phyloP scores from a whole-genome alignment of 1,284 basidiomycete species.

The Lignosus rhinocerotis region DNA sequence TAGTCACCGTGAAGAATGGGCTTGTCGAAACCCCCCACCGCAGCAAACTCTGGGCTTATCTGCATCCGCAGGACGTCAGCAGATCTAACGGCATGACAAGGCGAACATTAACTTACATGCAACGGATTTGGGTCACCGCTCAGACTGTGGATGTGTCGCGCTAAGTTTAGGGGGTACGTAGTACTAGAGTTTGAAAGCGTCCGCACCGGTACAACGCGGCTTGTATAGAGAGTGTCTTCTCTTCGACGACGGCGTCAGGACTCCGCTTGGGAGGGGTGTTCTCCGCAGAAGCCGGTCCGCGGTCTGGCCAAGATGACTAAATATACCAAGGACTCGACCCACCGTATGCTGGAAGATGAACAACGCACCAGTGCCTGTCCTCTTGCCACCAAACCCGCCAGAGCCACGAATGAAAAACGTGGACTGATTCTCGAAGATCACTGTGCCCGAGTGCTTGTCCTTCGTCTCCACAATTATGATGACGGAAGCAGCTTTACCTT shows the following conservation, averaged over 20 bases:
- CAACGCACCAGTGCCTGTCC: slow-evolving; percentile 70
- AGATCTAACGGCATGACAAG: neutral
- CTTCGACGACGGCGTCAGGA: slow-evolving; percentile 85
- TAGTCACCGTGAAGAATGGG: slow-evolving; percentile 75
- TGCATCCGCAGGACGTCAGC: slow-evolving; percentile 29
- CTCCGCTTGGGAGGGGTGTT: slow-evolving; percentile 84
- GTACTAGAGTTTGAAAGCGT: neutral
- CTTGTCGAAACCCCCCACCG: slow-evolving; percentile 92
- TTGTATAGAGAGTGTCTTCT: slow-evolving; percentile 81
- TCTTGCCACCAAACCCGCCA: slow-evolving; percentile 95
- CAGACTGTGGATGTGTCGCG: slow-evolving; percentile 45
- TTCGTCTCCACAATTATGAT: slow-evolving; percentile 79
- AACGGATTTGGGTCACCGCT: slow-evolving; percentile 93
- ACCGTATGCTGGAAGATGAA: neutral
- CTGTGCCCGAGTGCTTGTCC: slow-evolving; percentile 76
- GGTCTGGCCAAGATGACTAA: slow-evolving; percentile 53
- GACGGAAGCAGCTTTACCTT: slow-evolving; percentile 91
- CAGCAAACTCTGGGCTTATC: slow-evolving; percentile 93
- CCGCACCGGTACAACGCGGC: slow-evolving; percentile 87
- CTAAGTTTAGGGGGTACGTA: slow-evolving; percentile 6
- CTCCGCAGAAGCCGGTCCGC: slow-evolving; percentile 84
- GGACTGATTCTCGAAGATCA: slow-evolving; percentile 91
- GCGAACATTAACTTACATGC: slow-evolving; percentile 56
- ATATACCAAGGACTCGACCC: neutral
- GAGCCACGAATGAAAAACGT: slow-evolving; percentile 94